phyloP scores from a whole-genome alignment of 2,329 filamentous ascomycete species.

The Myriosclerotinia duriaeana region DNA sequence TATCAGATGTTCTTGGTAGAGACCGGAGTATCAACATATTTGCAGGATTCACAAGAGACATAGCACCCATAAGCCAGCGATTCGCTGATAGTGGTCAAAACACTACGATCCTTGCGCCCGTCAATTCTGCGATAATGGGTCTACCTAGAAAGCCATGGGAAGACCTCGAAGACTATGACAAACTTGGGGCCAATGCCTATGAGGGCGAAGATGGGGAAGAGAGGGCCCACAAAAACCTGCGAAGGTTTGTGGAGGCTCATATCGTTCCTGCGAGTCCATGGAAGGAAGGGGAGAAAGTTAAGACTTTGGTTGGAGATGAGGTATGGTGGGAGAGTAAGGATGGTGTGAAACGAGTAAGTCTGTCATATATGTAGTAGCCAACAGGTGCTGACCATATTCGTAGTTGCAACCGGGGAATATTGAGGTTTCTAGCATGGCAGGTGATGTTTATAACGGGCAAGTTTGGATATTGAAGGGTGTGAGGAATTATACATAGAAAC shows the following conservation, averaged over 20 bases:
- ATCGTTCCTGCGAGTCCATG: slow-evolving; percentile 75
- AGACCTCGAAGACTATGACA: slow-evolving; percentile 68
- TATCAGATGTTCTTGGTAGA: slow-evolving; percentile 81
- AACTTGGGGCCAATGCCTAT: slow-evolving; percentile 69
- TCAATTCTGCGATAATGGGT: slow-evolving; percentile 75
- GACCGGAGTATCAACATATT: slow-evolving; percentile 82
- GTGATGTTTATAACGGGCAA: slow-evolving; percentile 82
- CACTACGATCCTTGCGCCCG: slow-evolving; percentile 82
- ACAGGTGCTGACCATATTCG: slow-evolving; percentile 13
- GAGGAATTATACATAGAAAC: slow-evolving; percentile 37
- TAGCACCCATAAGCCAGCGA: slow-evolving; percentile 65
- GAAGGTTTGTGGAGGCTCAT: slow-evolving; percentile 82
- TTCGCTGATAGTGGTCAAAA: slow-evolving; percentile 67
- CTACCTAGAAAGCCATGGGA: slow-evolving; percentile 88
- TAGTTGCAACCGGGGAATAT: slow-evolving; percentile 78
- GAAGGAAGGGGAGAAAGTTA: slow-evolving; percentile 63
- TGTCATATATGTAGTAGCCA: not conserved
- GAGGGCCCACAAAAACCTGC: slow-evolving; percentile 73
- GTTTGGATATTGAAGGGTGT: slow-evolving; percentile 61
- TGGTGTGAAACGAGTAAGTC: slow-evolving; percentile 64
- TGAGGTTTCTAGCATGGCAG: slow-evolving; percentile 71
- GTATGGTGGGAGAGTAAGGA: slow-evolving; percentile 80
- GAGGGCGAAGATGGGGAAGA: slow-evolving; percentile 72
- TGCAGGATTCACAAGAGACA: slow-evolving; percentile 74
- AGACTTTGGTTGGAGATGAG: slow-evolving; percentile 65